Conservation (phyloP, 306 rosid species). For the Astragalus membranaceus region DNA sequence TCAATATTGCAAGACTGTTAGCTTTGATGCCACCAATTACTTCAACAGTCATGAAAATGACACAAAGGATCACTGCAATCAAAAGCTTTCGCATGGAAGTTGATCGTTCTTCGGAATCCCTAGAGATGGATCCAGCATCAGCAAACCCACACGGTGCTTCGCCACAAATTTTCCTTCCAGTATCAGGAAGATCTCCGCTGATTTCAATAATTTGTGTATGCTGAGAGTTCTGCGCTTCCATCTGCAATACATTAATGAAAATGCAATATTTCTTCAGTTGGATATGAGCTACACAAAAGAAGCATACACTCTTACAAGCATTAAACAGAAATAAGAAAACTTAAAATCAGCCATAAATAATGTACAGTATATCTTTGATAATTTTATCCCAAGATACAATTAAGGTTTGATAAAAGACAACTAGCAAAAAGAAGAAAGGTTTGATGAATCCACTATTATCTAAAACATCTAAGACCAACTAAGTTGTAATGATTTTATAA, state of each 20-base stretch:
- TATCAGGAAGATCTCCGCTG: constrained; percentile 27
- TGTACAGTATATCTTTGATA: not conserved
- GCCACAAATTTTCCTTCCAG: constrained; percentile 58
- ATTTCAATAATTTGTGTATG: constrained; percentile 47
- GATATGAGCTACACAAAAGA: not conserved
- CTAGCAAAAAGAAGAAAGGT: not conserved
- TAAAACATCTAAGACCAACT: constrained; percentile 1
- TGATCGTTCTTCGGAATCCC: constrained; percentile 61
- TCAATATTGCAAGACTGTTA: constrained; percentile 71
- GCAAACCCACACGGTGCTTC: constrained; percentile 73
- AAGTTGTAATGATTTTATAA: constrained; percentile 1
- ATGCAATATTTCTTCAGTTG: not conserved
- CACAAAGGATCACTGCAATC: constrained; percentile 58
- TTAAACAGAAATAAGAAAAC: constrained; percentile 13
- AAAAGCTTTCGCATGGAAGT: constrained; percentile 62
- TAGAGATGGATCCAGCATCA: constrained; percentile 45
- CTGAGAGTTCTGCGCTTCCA: constrained; percentile 40
- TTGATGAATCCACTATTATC: not conserved
- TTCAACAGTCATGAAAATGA: constrained; percentile 64
- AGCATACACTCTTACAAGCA: not conserved
- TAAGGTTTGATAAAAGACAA: not conserved
- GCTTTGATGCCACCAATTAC: constrained; percentile 72
- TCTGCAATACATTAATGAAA: constrained; percentile 33
- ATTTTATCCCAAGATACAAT: not conserved
- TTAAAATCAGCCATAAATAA: not conserved